phyloP scores from a whole-genome alignment of 176 grass and related monocot species.

The Pontederia crassipes region DNA sequence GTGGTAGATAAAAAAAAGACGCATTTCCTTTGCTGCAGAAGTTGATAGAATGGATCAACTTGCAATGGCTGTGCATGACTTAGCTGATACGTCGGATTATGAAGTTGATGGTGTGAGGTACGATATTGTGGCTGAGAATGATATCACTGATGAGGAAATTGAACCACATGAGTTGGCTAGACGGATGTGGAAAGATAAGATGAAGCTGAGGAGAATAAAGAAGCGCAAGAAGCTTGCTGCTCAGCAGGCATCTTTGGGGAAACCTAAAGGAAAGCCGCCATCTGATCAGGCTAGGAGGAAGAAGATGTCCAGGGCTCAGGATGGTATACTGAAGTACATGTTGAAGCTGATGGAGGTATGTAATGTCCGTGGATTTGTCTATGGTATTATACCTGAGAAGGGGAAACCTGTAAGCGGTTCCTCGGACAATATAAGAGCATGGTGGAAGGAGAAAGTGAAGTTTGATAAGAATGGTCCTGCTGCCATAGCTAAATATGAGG shows the following conservation, averaged over 20 bases:
- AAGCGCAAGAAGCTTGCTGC: constrained; percentile 38
- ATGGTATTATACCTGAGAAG: constrained; percentile 76
- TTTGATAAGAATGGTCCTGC: constrained; percentile 80
- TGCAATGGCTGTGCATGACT: too few species aligned
- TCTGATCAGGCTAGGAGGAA: constrained; percentile 80
- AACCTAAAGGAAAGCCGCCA: constrained; percentile 37
- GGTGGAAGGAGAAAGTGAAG: constrained; percentile 97
- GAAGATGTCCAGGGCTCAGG: constrained; percentile 75
- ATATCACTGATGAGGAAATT: constrained; percentile 90
- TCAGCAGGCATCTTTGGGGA: constrained; percentile 33
- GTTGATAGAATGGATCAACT: too few species aligned
- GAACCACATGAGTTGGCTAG: constrained; percentile 54
- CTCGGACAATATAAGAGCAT: constrained; percentile 76
- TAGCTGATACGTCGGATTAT: constrained; percentile 32
- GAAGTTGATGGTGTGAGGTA: constrained; percentile 44
- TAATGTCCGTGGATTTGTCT: constrained; percentile 64
- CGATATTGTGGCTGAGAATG: constrained; percentile 59
- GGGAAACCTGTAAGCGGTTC: constrained; percentile 79
- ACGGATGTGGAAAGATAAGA: constrained; percentile 89
- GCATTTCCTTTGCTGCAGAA: too few species aligned
- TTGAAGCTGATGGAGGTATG: constrained; percentile 88
- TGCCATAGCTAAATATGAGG: constrained; percentile 57
- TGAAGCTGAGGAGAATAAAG: constrained; percentile 77
- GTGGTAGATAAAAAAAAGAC: too few species aligned
- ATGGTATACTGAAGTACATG: constrained; percentile 93